Evolutionary conservation across 1,139 yeast genomes (phyloP).

Genomic region (Lodderomyces theae): DNA sequence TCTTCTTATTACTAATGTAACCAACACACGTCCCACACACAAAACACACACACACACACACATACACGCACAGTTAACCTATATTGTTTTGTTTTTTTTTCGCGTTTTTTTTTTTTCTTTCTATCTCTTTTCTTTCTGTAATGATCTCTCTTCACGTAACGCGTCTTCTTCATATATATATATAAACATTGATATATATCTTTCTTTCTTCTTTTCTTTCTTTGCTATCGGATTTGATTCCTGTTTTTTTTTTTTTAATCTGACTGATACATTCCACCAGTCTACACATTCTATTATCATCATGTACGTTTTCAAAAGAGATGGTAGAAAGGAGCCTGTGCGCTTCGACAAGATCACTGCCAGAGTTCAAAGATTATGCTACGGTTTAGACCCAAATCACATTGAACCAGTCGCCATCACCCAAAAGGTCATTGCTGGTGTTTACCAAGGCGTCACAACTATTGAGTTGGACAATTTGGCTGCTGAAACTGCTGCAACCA

Average conservation of each 20-base stretch:
- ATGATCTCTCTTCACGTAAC: neutral
- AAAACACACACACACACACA: too few relatives aligned
- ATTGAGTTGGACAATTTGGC: constrained; percentile 89
- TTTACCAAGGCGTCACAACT: constrained; percentile 95
- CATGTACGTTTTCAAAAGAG: constrained; percentile 58
- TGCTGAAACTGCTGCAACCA: constrained; percentile 95
- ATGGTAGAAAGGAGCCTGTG: constrained; percentile 85
- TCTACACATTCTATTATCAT: neutral
- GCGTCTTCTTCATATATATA: neutral
- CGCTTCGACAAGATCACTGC: constrained; percentile 66
- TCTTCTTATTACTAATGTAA: too few relatives aligned
- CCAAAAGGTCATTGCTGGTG: constrained; percentile 85
- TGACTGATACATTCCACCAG: neutral
- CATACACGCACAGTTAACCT: too few relatives aligned
- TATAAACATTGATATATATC: neutral
- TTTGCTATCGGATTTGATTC: neutral
- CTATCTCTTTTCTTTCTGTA: too few relatives aligned
- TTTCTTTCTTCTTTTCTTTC: neutral
- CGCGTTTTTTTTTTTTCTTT: neutral
- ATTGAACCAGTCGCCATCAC: constrained; percentile 89
- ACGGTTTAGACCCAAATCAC: constrained; percentile 78
- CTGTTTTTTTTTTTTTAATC: neutral
- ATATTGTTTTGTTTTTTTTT: too few relatives aligned
- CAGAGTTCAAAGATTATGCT: constrained; percentile 57
- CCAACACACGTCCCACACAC: too few relatives aligned